These are phyloP conservation scores for Eutrema salsugineum DNA, from an alignment of 441 rosid species.

Conservation along the genomic window DNA sequence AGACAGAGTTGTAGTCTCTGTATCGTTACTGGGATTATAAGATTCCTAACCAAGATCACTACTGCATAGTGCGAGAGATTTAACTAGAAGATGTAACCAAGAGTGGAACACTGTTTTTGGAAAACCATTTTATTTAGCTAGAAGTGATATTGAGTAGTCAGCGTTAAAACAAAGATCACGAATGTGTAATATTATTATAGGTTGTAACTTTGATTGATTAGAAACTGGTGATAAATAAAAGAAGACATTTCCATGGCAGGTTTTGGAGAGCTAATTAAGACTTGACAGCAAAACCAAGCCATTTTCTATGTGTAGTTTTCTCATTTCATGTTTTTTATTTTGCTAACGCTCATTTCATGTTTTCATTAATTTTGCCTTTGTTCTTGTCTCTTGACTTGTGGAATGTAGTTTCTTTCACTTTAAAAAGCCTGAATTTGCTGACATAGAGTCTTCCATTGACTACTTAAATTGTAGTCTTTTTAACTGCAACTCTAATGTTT, in stretches of 20 bases:
- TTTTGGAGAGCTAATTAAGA: neutral
- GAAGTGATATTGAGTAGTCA: neutral
- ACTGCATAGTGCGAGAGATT: neutral
- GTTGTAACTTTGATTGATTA: neutral
- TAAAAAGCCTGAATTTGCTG: neutral
- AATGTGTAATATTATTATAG: neutral
- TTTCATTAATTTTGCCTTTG: neutral
- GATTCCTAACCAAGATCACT: neutral
- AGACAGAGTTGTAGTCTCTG: neutral
- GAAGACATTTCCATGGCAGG: neutral
- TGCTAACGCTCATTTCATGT: neutral
- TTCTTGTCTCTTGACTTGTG: neutral
- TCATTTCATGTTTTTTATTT: neutral
- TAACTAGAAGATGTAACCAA: constrained; percentile 10
- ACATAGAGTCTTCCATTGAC: neutral
- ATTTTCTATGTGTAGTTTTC: neutral
- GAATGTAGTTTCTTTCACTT: neutral
- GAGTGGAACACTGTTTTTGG: neutral
- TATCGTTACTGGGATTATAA: neutral
- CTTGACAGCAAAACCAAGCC: neutral
- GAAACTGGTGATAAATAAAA: neutral
- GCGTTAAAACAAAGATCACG: neutral
- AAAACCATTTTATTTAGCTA: neutral
- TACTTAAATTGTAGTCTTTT: neutral
- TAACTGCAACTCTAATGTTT: neutral